These are phyloP conservation scores for Pleodorina starrii DNA, from an alignment of 139 green algal genomes.

Conservation along the genomic window DNA sequence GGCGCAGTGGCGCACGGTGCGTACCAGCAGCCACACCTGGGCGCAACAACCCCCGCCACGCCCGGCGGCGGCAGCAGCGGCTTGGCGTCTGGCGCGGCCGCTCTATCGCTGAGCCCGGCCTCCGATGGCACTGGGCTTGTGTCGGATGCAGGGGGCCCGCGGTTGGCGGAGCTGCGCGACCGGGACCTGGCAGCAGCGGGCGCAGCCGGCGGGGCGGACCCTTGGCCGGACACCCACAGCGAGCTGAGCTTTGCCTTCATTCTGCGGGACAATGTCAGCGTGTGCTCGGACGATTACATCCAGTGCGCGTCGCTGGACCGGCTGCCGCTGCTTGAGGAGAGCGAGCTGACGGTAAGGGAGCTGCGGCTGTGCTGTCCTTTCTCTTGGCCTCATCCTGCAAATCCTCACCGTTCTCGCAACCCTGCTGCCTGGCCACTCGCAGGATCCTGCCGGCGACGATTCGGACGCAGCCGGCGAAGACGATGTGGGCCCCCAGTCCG, in stretches of 20 bases:
- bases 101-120: conserved; percentile 25
- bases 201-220: neutral
- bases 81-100: neutral
- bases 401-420: no score
- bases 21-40: neutral
- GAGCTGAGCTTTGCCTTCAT: conserved; percentile 41
- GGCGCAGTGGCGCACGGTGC: neutral
- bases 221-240: conserved; percentile 14
- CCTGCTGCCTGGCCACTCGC: no score
- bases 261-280: conserved; percentile 26
- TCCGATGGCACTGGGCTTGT: neutral
- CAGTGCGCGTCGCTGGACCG: conserved; percentile 1
- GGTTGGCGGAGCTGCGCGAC: neutral
- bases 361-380: no score
- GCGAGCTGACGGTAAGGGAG: conserved; percentile 3
- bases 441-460: neutral
- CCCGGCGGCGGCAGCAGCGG: neutral
- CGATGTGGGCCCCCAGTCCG: neutral
- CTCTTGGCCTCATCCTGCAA: no score
- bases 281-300: conserved; percentile 29
- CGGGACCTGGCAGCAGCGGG: neutral
- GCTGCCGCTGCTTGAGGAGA: conserved; percentile 23
- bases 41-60: neutral
- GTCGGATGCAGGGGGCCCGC: no score
- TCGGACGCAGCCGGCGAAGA: neutral